Conservation (phyloP, 1,139 yeast species). For the Saccharomycopsis crataegensis region DNA sequence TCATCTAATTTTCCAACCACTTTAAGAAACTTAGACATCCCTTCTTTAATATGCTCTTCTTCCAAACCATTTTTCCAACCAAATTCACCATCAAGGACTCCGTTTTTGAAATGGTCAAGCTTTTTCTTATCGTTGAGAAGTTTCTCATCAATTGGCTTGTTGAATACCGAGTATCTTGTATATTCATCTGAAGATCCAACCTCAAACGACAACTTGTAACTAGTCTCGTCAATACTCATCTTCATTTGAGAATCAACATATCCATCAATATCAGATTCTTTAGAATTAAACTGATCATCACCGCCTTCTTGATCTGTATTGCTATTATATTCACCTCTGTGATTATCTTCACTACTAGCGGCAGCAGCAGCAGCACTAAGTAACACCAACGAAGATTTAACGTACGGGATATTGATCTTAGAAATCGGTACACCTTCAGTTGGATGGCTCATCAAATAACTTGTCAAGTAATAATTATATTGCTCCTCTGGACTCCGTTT, state of each 20-base stretch:
- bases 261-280: constrained; percentile 43
- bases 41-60: constrained; percentile 16
- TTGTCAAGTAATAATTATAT: constrained; percentile 90
- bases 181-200: constrained; percentile 78
- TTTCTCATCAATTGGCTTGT: constrained; percentile 19
- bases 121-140: not conserved
- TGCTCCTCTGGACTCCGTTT: constrained; percentile 67
- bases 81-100: constrained; percentile 28
- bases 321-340: not conserved
- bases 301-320: not conserved
- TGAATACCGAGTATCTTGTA: constrained; percentile 46
- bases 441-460: constrained; percentile 90
- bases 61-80: constrained; percentile 30
- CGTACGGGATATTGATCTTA: constrained; percentile 64
- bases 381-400: constrained; percentile 46
- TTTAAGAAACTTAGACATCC: not conserved
- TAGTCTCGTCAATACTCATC: constrained; percentile 72
- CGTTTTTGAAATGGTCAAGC: constrained; percentile 1
- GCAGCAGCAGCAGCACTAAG: not conserved
- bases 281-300: not conserved
- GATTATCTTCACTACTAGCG: constrained; percentile 26
- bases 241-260: constrained; percentile 53
- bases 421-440: constrained; percentile 95
- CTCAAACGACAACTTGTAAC: constrained; percentile 77
- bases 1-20: too few relatives aligned